Evolutionary conservation across 2,329 filamentous ascomycete genomes (phyloP).

Genomic region (Fusarium globosum): DNA sequence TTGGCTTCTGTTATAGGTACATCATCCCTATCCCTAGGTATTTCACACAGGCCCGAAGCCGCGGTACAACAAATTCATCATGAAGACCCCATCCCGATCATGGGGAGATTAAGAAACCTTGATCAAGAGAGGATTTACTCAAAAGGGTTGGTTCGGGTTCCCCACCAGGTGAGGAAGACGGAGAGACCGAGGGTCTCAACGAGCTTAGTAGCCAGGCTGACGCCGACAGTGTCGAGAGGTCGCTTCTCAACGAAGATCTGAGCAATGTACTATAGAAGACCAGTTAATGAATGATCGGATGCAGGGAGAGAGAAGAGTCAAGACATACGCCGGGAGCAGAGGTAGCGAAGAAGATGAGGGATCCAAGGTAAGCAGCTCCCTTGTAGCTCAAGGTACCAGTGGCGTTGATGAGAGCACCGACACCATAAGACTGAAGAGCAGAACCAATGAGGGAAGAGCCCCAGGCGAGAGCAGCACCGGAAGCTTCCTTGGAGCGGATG

Average conservation of each 20-base stretch:
- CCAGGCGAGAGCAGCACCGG: constrained; percentile 87
- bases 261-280: constrained; percentile 74
- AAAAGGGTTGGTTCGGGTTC: constrained; percentile 93
- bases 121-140: constrained; percentile 63
- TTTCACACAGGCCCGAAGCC: constrained; percentile 34
- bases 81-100: constrained; percentile 21
- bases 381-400: constrained; percentile 97
- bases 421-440: constrained; percentile 87
- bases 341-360: constrained; percentile 90
- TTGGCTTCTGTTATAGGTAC: constrained; percentile 36
- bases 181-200: constrained; percentile 94
- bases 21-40: constrained; percentile 21
- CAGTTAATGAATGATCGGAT: background rate
- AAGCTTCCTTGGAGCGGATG: constrained; percentile 90
- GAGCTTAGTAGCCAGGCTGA: constrained; percentile 84
- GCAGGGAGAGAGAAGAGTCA: background rate
- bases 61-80: constrained; percentile 36
- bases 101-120: constrained; percentile 25
- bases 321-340: constrained; percentile 82
- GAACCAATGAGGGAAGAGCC: constrained; percentile 91
- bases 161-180: constrained; percentile 96
- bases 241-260: constrained; percentile 93
- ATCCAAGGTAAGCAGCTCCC: constrained; percentile 93
- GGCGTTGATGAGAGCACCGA: constrained; percentile 91
- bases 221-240: constrained; percentile 87